phyloP scores from a whole-genome alignment of 108 stramenopile genomes.

The Nitzschia putrida region DNA sequence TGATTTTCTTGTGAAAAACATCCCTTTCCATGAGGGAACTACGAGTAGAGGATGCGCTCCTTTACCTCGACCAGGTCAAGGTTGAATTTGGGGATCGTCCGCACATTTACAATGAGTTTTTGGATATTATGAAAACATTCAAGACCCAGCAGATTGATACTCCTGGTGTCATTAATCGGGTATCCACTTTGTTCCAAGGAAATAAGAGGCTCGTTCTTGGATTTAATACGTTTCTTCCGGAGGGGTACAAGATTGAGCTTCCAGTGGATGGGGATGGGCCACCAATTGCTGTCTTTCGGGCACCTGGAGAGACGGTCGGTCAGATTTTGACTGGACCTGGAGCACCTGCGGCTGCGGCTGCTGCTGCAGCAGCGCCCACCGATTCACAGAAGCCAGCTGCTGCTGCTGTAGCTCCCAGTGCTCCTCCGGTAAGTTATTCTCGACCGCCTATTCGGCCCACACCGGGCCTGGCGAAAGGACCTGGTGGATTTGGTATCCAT shows the following conservation, averaged over 20 bases:
- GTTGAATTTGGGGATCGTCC: conserved; percentile 98
- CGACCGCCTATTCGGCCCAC: conserved; percentile 28
- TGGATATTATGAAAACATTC: conserved; percentile 98
- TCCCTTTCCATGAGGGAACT: conserved; percentile 77
- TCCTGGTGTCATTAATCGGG: conserved; percentile 96
- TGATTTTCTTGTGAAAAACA: too few relatives aligned
- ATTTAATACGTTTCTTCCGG: conserved; percentile 99
- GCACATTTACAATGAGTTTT: conserved; percentile 98
- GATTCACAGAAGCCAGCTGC: conserved; percentile 37
- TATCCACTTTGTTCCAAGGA: conserved; percentile 95
- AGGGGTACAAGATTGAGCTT: conserved; percentile 98
- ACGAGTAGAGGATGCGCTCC: conserved; percentile 97
- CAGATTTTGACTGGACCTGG: conserved; percentile 50
- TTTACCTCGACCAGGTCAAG: conserved; percentile 99
- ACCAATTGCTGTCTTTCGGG: conserved; percentile 77
- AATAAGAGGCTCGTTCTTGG: conserved; percentile 95
- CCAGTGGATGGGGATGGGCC: conserved; percentile 72
- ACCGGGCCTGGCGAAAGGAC: conserved; percentile 22
- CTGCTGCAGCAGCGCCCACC: conserved; percentile 24
- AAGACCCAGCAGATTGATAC: conserved; percentile 96
- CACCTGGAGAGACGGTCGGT: conserved; percentile 72
- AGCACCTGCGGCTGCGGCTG: conserved; percentile 20
- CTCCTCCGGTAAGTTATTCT: neutral
- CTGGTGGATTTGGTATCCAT: conserved; percentile 6
- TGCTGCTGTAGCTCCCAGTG: conserved; percentile 22